Evolutionary conservation across 441 rosid genomes (phyloP), one percentile per base, ranked within the genome.

Genomic region (Erysimum pusillum): DNA sequence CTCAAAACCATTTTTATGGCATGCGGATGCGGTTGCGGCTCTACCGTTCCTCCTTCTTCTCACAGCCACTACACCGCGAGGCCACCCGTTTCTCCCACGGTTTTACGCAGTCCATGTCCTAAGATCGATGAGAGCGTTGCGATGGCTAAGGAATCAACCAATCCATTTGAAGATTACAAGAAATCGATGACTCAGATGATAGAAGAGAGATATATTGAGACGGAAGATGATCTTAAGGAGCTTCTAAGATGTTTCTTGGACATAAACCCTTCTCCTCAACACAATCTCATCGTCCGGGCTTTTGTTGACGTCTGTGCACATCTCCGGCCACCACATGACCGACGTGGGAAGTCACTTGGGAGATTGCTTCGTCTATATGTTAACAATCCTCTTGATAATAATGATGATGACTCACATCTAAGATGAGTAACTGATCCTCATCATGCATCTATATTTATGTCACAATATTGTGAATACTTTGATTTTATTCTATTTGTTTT

Each of bases 181-280:
- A 82, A 75, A 3, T 90, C 96, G 7, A 91, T 91, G 90, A 79
- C 78, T 62, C 90, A 87, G 63, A 93, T 91, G 97, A 87, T 91
- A 34, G 51, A 64, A 69, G 94, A 90, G 71, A 86, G 89, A 62
- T 81, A 83, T 72, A 87, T 91, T 51, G 81, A 82, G 68, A 78
- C 88, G 0, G 80, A 85, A 38, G 86, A 84, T 44, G 94, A 88
- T 51, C 88, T 91, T 5, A 79, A 74, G 72, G 89, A 87, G 83
- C 95, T 93, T 73, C 83, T 91, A 0, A 81, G 86, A 14, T 89
- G 97, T 76, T 90, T 90, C 84, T 73, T 91, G 82, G 81, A 82
- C 70, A 84, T 89, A 46, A 91, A 91, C 76, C 88, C 90, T 82
- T 83, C 85, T 28, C 79, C 41, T 20, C 81, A 86, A 61, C 86